Evolutionary conservation across 2,329 filamentous ascomycete genomes (phyloP), one percentile per base, ranked within the genome.

Genomic region (Aspergillus intermedius): DNA sequence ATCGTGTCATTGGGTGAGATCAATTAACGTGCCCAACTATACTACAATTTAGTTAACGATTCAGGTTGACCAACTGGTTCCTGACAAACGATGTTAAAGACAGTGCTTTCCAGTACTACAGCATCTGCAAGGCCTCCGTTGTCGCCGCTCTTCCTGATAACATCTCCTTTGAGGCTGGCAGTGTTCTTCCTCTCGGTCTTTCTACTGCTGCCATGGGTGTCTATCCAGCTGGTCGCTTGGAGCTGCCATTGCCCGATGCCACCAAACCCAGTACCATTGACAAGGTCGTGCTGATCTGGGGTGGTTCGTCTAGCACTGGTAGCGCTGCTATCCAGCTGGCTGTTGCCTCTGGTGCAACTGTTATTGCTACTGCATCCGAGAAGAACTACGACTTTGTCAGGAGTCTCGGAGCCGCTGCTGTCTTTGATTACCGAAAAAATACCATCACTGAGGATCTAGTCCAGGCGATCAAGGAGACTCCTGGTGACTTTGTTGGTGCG

Each of bases 391-490:
- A 35, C 9, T 22, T 35, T 21, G 43, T 45, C 10, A 21, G 22
- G 41, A 2, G 69, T 82, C 3, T 78, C 74, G 2, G 77, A 81
- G 65, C 72, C 71, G 3, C 40, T 48, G 15, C 54, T 55, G 50
- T 49, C 42, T 15, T 56, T 49, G 43, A 45, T 21, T 45, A 45
- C 30, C 21, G 21, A 22, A 44, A 44, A 5, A 10, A 32, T 32
- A 44, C 21, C 9, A 32, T 32, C 17, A 23, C 25, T 15, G 22
- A 44, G 3, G 42, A 44, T 28, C 12, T 44, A 9, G 23, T 44
- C 8, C 6, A 40, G 37, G 15, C n/a, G 21, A 32, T 44, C 9
- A 44, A 44, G 23, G 13, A 44, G 3, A 32, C 42, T 15, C 22
- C 22, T 6, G 42, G 42, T 17, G 22, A 44, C 21, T 32, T 32